phyloP scores from a whole-genome alignment of 148 eudicot species.

The Cornus suecica region DNA sequence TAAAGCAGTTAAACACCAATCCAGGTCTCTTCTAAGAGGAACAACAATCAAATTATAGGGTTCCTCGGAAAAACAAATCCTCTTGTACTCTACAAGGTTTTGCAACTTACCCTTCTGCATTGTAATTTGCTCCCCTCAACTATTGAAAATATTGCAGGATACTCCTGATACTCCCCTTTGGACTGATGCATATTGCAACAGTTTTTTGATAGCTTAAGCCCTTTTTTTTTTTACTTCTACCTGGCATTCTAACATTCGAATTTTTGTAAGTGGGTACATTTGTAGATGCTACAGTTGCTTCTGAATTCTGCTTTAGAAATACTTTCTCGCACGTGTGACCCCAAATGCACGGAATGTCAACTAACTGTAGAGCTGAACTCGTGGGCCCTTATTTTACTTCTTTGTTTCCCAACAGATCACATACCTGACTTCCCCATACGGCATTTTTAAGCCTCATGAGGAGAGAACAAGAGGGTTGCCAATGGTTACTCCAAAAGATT shows the following conservation, averaged over 20 bases:
- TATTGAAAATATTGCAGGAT: no score
- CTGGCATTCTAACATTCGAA: neutral
- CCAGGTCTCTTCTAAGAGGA: neutral
- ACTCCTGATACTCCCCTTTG: no score
- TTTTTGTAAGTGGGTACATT: neutral
- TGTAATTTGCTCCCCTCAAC: no score
- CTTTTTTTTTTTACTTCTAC: no score
- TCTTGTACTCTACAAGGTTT: no score
- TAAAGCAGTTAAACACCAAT: neutral
- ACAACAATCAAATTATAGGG: no score
- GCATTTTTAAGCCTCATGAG: slow-evolving; percentile 46
- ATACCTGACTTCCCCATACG: slow-evolving; percentile 77
- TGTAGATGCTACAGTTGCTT: neutral
- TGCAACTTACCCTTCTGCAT: no score
- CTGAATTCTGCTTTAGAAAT: neutral
- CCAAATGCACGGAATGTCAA: slow-evolving; percentile 77
- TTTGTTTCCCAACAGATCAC: slow-evolving; percentile 57
- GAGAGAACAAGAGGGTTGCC: slow-evolving; percentile 51
- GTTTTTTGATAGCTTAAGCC: no score
- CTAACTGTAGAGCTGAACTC: slow-evolving; percentile 52
- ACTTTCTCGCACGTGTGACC: slow-evolving; percentile 9
- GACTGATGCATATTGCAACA: no score
- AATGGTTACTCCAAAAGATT: slow-evolving; percentile 46
- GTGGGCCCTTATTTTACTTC: slow-evolving; percentile 37
- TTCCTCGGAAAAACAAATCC: no score